Evolutionary conservation across 345 rosid genomes (phyloP), one percentile per base, ranked within the genome.

Genomic region (Euphorbia pulcherrima): DNA sequence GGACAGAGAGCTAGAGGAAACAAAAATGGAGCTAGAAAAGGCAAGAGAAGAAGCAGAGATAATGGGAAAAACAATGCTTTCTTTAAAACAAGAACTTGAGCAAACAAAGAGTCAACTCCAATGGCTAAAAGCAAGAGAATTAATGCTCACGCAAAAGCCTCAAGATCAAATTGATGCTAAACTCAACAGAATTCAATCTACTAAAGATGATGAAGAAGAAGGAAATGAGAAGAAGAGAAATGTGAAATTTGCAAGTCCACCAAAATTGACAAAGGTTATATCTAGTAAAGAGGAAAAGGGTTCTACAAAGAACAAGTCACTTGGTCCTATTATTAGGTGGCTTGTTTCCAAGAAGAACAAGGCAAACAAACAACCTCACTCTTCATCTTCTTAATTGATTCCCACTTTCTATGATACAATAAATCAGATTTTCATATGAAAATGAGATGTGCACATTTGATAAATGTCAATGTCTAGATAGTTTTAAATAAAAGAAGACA

Each of bases 1-100:
- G 18, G 78, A 60, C 67, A 68, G 72, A 2, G 90, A 90, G 83
- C 89, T 90, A 8, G 85, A 81, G 67, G 82, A 86, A 44, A 85
- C 84, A 56, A 87, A 82, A 69, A 64, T 72, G 54, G 78, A 57
- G 76, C 87, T 87, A 20, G 23, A 73, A 24, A 81, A 64, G 62
- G 84, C 84, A 4, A 69, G 74, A 71, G 82, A 82, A 73, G 87
- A 78, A 72, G 75, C 76, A 29, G 82, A 56, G 48, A n/a, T 74
- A 12, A 72, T 83, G 78, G 72, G 79, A 18, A 41, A 63, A 12
- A 12, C 67, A 69, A 69, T 87, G 41, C 67, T 71, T 50, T 60
- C 82, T 29, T 81, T 87, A 14, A 78, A 62, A 52, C 72, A 78
- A 29, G 96, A 90, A 53, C 88, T 83, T 2, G 83, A 81, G 52